phyloP scores from a whole-genome alignment of 2,329 filamentous ascomycete genomes.

The Xylaria sp. region DNA sequence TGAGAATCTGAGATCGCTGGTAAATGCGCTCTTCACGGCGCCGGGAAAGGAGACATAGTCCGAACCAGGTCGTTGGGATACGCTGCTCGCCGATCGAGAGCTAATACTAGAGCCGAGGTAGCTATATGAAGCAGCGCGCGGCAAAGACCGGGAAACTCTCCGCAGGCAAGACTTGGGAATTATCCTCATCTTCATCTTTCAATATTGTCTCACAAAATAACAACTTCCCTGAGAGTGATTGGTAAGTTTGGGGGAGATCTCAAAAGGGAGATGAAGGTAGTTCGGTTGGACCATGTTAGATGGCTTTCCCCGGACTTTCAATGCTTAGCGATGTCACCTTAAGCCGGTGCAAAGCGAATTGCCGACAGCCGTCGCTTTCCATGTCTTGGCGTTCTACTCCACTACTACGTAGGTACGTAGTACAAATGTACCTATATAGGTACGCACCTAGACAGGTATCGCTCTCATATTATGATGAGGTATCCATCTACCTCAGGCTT shows the following conservation, averaged over 20 bases:
- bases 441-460: neutral
- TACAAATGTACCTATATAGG: neutral
- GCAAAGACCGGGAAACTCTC: conserved; percentile 35
- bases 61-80: conserved; percentile 67
- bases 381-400: conserved; percentile 29
- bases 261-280: conserved; percentile 20
- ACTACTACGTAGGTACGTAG: conserved; percentile 14
- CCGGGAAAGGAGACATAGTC: conserved; percentile 81
- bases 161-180: conserved; percentile 40
- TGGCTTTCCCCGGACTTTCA: conserved; percentile 40
- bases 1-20: conserved; percentile 79
- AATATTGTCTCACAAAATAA: conserved; percentile 22
- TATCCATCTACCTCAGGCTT: too few relatives aligned
- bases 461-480: too few relatives aligned
- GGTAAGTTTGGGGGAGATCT: neutral
- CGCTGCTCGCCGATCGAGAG: conserved; percentile 56
- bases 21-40: conserved; percentile 95
- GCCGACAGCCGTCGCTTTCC: conserved; percentile 37
- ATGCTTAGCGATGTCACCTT: conserved; percentile 44
- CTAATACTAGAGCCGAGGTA: conserved; percentile 29
- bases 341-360: conserved; percentile 48
- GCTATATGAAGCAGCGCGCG: conserved; percentile 36
- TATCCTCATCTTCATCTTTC: conserved; percentile 43
- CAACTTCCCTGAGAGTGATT: neutral
- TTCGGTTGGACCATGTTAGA: conserved; percentile 20